Conservation (phyloP, 306 rosid genomes). For the Corylus americana region DNA sequence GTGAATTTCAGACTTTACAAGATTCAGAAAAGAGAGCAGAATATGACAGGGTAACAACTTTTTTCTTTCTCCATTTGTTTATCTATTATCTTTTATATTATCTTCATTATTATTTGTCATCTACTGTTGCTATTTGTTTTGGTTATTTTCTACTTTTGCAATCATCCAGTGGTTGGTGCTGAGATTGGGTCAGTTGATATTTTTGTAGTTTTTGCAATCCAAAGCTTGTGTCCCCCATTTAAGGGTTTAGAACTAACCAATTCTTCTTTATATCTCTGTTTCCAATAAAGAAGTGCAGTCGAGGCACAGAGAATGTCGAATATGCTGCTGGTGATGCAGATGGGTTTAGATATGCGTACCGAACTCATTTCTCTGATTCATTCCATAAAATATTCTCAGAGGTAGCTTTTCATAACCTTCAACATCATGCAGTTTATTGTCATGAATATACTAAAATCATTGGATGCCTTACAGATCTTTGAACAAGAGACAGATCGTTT, state of each 20-base stretch:
- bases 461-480: conserved; percentile 68
- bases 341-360: conserved; percentile 59
- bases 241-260: conserved; percentile 24
- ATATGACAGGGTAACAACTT: conserved; percentile 59
- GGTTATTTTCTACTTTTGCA: not conserved
- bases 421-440: conserved; percentile 4
- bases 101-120: conserved; percentile 5
- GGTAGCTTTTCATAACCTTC: conserved; percentile 45
- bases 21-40: conserved; percentile 74
- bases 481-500: conserved; percentile 60
- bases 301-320: conserved; percentile 50
- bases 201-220: conserved; percentile 30
- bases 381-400: conserved; percentile 88
- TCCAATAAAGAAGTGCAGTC: conserved; percentile 44
- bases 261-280: conserved; percentile 26
- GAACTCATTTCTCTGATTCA: conserved; percentile 77
- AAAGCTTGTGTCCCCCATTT: conserved; percentile 13
- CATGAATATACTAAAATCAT: not conserved
- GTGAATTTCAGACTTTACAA: conserved; percentile 66
- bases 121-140: not conserved
- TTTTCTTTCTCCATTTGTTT: not conserved
- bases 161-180: not conserved
- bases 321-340: conserved; percentile 49
- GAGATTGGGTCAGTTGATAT: conserved; percentile 6
- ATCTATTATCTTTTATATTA: not conserved